Evolutionary conservation across 2,329 filamentous ascomycete genomes (phyloP).

Genomic region (Diaporthe aspalathi): DNA sequence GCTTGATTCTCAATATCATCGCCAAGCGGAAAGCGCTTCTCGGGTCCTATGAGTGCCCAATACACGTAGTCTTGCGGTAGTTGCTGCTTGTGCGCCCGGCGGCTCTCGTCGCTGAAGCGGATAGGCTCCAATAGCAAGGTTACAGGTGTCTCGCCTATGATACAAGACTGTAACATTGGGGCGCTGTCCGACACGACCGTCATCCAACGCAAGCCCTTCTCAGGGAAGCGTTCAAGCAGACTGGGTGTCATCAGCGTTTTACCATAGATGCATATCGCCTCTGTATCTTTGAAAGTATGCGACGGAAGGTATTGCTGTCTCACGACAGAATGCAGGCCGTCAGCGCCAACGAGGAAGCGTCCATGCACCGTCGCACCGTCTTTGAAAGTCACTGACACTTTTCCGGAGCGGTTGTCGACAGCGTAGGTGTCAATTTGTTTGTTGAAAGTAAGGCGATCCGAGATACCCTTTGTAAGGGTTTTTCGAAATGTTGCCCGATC

Average conservation of each 20-base stretch:
- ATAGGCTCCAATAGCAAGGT: constrained; percentile 1
- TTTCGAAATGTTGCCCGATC: constrained; percentile 11
- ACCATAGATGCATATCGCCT: constrained; percentile 16
- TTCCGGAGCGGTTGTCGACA: background rate
- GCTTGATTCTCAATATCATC: background rate
- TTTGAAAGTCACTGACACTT: background rate
- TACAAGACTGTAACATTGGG: constrained; percentile 12
- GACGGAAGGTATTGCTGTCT: background rate
- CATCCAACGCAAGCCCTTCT: constrained; percentile 21
- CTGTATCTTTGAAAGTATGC: constrained; percentile 7
- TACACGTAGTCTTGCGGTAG: constrained; percentile 1
- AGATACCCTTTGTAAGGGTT: constrained; percentile 14
- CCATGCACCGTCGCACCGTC: constrained; percentile 14
- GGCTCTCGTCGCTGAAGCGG: background rate
- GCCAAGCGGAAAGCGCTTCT: background rate
- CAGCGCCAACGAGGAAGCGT: constrained; percentile 13
- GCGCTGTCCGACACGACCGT: constrained; percentile 15
- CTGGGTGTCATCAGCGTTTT: background rate
- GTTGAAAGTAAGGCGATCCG: background rate
- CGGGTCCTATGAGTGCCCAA: background rate
- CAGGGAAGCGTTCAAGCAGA: constrained; percentile 11
- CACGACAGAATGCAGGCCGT: constrained; percentile 16
- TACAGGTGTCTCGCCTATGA: constrained; percentile 1
- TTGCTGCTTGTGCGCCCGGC: background rate
- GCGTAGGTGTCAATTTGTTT: background rate